Percentiles rank a stretch among this genome's conserved stretches.
Evolutionary conservation across 1,139 yeast species (phyloP).

Genomic region (Eremothecium gossypii): DNA sequence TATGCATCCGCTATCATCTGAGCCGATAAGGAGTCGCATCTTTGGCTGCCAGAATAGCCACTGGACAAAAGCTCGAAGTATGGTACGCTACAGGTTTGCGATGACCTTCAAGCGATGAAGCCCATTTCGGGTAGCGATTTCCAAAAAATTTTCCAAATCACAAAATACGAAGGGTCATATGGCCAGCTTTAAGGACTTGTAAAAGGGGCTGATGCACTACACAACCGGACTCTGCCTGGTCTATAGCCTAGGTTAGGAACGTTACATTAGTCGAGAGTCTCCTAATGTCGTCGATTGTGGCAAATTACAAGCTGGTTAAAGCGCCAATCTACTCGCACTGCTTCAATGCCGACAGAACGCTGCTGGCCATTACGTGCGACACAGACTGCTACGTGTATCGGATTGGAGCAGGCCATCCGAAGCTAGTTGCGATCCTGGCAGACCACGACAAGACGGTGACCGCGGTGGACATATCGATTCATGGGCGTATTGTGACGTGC

Average conservation of each 20-base stretch:
- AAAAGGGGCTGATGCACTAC: too few relatives aligned
- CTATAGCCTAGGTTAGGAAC: not conserved
- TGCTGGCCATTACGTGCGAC: slow-evolving; percentile 76
- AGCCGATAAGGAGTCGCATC: slow-evolving; percentile 27
- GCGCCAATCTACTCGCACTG: slow-evolving; percentile 87
- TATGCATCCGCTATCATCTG: slow-evolving; percentile 26
- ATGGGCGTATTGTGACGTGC: slow-evolving; percentile 90
- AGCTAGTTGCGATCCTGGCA: slow-evolving; percentile 48
- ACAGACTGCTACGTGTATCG: slow-evolving; percentile 68
- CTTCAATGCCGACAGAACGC: slow-evolving; percentile 58
- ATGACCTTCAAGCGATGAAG: not conserved
- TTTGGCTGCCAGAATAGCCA: not conserved
- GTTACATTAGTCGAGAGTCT: slow-evolving; percentile 30
- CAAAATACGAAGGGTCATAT: not conserved
- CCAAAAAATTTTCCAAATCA: not conserved
- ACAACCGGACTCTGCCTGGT: too few relatives aligned
- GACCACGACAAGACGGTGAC: slow-evolving; percentile 95
- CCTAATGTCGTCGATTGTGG: slow-evolving; percentile 27
- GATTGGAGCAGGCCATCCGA: slow-evolving; percentile 37
- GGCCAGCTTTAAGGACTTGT: not conserved
- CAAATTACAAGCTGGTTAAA: slow-evolving; percentile 59
- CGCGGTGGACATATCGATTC: slow-evolving; percentile 82
- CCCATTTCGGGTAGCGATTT: not conserved
- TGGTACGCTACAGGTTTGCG: not conserved
- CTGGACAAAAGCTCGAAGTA: not conserved